Percentiles rank a stretch among this genome's conserved stretches.
Conservation (phyloP, 179 eudicot species). For the Carnegiea gigantea region DNA sequence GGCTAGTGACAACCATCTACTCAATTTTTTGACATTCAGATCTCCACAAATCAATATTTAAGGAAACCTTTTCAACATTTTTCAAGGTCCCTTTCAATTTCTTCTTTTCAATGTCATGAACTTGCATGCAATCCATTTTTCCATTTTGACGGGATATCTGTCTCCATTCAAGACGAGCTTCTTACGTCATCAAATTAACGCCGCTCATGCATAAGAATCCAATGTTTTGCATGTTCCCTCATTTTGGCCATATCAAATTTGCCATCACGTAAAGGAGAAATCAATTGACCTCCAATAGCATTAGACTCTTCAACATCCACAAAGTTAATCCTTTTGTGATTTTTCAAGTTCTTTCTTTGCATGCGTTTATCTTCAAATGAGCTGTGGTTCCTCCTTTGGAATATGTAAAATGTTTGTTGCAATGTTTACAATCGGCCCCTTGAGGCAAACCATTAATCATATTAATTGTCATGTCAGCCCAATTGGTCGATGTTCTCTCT, state of each 20-base stretch:
- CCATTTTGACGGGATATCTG: not conserved
- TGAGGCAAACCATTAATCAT: too few species aligned
- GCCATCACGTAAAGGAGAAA: not conserved
- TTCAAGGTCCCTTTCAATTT: not conserved
- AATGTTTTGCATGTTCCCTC: not conserved
- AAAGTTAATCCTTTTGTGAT: too few species aligned
- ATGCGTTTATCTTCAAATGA: not conserved
- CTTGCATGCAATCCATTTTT: not conserved
- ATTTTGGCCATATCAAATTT: not conserved
- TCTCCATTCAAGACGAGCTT: not conserved
- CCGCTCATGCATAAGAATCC: conserved; percentile 4
- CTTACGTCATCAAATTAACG: not conserved
- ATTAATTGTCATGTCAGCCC: too few species aligned
- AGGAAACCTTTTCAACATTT: too few species aligned
- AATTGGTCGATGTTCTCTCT: too few species aligned
- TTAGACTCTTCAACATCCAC: not conserved
- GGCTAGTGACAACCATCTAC: too few species aligned
- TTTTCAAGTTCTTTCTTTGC: not conserved
- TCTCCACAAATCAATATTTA: too few species aligned
- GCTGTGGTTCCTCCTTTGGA: not conserved
- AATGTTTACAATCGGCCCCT: too few species aligned
- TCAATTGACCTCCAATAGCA: not conserved
- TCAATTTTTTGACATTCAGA: too few species aligned
- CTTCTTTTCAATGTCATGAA: conserved; percentile 1
- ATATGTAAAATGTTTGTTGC: too few species aligned